These are phyloP conservation scores for Dactylonectria estremocensis DNA, from an alignment of 2,329 filamentous ascomycete species.

Conservation along the genomic window DNA sequence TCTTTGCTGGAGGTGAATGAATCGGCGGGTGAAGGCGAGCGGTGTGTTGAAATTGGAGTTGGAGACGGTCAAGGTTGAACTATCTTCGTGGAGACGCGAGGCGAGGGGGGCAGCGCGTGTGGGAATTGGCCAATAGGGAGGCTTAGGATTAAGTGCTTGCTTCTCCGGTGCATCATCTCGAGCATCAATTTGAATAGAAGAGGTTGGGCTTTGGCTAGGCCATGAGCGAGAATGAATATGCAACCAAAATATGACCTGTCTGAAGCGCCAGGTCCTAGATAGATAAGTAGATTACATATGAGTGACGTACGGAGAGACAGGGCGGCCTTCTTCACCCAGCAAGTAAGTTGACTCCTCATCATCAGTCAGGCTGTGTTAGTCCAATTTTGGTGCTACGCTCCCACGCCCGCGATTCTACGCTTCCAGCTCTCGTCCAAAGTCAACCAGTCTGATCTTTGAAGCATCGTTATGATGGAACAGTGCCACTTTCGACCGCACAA, in stretches of 20 bases:
- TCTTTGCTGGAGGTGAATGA: constrained; percentile 30
- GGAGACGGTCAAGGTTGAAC: constrained; percentile 25
- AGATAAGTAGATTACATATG: background rate
- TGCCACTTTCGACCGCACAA: constrained; percentile 76
- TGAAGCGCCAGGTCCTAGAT: background rate
- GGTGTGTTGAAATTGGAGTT: background rate
- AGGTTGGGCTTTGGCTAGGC: background rate
- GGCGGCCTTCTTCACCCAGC: background rate
- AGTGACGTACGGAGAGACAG: background rate
- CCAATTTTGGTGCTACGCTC: background rate
- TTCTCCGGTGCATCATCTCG: constrained; percentile 14
- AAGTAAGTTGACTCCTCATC: background rate
- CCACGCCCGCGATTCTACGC: constrained; percentile 54
- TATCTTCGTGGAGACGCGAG: constrained; percentile 49
- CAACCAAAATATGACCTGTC: background rate
- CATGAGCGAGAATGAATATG: background rate
- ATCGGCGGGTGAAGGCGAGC: constrained; percentile 1
- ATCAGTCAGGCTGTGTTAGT: background rate
- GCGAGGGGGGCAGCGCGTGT: constrained; percentile 45
- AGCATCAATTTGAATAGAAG: background rate
- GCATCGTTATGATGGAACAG: constrained; percentile 77
- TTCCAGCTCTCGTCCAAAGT: constrained; percentile 76
- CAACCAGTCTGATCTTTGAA: constrained; percentile 70
- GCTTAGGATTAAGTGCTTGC: constrained; percentile 42
- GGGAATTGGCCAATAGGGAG: constrained; percentile 49